Conservation (phyloP, 805 yeast genomes). For the Maudiozyma turicensis region DNA sequence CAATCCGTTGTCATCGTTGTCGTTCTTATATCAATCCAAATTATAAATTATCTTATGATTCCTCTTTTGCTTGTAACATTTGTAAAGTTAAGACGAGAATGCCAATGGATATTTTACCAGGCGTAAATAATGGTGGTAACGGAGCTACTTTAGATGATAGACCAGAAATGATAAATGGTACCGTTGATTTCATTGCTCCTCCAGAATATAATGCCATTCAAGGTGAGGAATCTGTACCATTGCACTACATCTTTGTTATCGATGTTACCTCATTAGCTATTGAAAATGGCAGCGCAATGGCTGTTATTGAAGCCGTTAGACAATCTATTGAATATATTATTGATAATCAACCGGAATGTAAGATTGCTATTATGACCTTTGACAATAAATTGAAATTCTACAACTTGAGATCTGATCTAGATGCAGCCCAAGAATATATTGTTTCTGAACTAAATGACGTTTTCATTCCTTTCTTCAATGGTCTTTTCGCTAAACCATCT, state of each 20-base stretch:
- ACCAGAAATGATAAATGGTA: constrained; percentile 65
- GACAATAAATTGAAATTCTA: constrained; percentile 67
- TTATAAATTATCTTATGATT: constrained; percentile 52
- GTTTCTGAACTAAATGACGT: constrained; percentile 50
- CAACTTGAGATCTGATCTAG: constrained; percentile 48
- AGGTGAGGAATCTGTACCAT: constrained; percentile 34
- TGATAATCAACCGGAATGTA: constrained; percentile 33
- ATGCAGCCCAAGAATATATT: constrained; percentile 48
- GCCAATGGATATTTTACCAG: constrained; percentile 56
- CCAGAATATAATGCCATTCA: constrained; percentile 50
- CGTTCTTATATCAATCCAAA: constrained; percentile 83
- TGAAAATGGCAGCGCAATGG: constrained; percentile 42
- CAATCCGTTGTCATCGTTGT: constrained; percentile 87
- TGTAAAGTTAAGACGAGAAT: constrained; percentile 69
- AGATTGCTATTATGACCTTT: constrained; percentile 64
- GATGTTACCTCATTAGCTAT: constrained; percentile 58
- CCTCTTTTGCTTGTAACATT: constrained; percentile 70
- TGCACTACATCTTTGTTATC: constrained; percentile 63
- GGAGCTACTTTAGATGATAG: constrained; percentile 43
- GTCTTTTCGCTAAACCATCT: constrained; percentile 70
- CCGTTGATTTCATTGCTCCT: constrained; percentile 79
- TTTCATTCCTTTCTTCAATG: constrained; percentile 69
- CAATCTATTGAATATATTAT: constrained; percentile 35
- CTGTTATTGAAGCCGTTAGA: constrained; percentile 63
- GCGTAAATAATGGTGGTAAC: constrained; percentile 49